Percentiles rank a stretch among this genome's conserved stretches.
These are phyloP conservation scores for Colletotrichum falcatum DNA, from an alignment of 2,329 filamentous ascomycete species.

Conservation along the genomic window DNA sequence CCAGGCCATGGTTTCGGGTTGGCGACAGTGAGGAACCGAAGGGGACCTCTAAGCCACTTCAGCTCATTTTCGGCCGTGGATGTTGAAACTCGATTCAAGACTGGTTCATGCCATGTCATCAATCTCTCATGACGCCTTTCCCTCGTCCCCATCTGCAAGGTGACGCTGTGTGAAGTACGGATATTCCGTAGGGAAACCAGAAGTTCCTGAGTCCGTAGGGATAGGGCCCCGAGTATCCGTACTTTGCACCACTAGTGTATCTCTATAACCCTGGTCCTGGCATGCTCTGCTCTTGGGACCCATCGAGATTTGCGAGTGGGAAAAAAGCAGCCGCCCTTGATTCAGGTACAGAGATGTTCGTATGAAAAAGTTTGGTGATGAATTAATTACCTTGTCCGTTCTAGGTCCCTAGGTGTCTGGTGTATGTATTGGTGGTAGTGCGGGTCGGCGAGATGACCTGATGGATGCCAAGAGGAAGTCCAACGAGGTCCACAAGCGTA, in stretches of 20 bases:
- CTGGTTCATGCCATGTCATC: conserved; percentile 3
- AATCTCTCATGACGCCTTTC: conserved; percentile 2
- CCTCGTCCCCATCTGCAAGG: conserved; percentile 15
- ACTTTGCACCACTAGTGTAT: conserved; percentile 1
- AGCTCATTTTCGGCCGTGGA: conserved; percentile 10
- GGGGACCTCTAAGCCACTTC: conserved; percentile 6
- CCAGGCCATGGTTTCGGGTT: background rate
- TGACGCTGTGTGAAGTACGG: conserved; percentile 6
- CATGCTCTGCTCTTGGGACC: conserved; percentile 10
- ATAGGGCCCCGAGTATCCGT: conserved; percentile 16
- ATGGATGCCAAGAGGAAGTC: conserved; percentile 1
- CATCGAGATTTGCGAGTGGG: conserved; percentile 15
- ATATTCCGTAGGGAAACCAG: background rate
- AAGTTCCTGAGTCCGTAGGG: conserved; percentile 7
- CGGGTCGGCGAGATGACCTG: conserved; percentile 8
- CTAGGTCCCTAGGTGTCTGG: too few species aligned
- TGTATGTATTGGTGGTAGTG: conserved; percentile 2
- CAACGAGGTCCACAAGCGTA: conserved; percentile 1
- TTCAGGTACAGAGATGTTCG: too few species aligned
- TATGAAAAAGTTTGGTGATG: too few species aligned
- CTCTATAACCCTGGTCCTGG: conserved; percentile 27
- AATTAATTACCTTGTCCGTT: too few species aligned
- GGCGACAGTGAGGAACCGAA: background rate
- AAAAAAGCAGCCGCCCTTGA: conserved; percentile 28
- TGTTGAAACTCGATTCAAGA: conserved; percentile 23